phyloP scores from a whole-genome alignment of 169 alveolate genomes.

The Babesia sp. region DNA sequence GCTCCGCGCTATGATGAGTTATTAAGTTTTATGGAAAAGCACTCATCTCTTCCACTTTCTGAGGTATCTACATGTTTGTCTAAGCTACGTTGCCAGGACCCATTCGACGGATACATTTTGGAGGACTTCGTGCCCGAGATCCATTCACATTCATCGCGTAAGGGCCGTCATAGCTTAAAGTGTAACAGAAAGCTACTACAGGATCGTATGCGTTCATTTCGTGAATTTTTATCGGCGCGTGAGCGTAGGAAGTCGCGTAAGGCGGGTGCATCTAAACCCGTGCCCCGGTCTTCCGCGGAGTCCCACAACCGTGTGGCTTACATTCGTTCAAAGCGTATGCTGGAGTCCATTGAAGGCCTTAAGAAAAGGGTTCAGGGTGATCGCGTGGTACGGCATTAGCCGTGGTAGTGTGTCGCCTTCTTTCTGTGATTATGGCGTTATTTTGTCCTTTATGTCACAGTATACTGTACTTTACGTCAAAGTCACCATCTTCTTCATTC shows the following conservation, averaged over 20 bases:
- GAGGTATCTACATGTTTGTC: constrained; percentile 49
- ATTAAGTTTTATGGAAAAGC: constrained; percentile 31
- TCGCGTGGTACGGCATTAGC: neutral
- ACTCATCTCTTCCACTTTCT: constrained; percentile 45
- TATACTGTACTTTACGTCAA: constrained; percentile 41
- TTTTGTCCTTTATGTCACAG: constrained; percentile 71
- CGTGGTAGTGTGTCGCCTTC: neutral
- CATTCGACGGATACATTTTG: constrained; percentile 44
- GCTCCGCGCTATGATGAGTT: constrained; percentile 18
- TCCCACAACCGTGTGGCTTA: constrained; percentile 37
- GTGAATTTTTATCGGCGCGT: constrained; percentile 8
- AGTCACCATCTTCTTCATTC: constrained; percentile 2
- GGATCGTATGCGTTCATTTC: constrained; percentile 23
- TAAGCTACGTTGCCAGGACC: constrained; percentile 29
- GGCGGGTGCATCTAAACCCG: constrained; percentile 23
- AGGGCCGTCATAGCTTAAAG: constrained; percentile 1
- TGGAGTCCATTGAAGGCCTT: constrained; percentile 42
- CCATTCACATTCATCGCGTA: constrained; percentile 1
- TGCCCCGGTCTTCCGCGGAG: constrained; percentile 1
- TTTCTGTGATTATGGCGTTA: constrained; percentile 50
- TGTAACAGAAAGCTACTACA: constrained; percentile 4
- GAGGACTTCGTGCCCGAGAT: constrained; percentile 69
- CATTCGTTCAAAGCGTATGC: constrained; percentile 67
- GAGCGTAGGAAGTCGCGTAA: constrained; percentile 9
- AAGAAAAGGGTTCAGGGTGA: constrained; percentile 10